phyloP scores from a whole-genome alignment of 148 eudicot species.

The Silene conica region DNA sequence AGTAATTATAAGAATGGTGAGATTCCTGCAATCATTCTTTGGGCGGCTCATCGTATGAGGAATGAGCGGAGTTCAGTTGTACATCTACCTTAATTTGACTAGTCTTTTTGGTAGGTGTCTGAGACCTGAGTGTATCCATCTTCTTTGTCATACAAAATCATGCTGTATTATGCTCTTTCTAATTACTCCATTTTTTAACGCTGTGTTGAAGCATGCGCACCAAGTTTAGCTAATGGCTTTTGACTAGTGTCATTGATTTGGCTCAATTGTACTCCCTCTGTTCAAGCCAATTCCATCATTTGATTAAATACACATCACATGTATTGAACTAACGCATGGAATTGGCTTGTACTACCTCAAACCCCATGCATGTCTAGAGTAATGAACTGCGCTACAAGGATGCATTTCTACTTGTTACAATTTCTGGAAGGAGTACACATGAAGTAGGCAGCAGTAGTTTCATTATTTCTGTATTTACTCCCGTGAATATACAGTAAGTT shows the following conservation, averaged over 20 bases:
- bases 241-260: background rate
- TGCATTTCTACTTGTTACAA: too few species aligned
- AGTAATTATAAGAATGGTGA: too few species aligned
- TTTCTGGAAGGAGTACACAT: too few species aligned
- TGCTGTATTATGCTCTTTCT: too few species aligned
- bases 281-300: too few species aligned
- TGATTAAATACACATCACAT: too few species aligned
- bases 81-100: background rate
- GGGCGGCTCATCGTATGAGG: background rate
- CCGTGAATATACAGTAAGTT: background rate
- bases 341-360: background rate
- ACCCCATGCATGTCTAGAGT: background rate
- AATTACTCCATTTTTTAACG: too few species aligned
- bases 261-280: background rate
- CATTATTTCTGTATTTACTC: background rate
- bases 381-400: background rate
- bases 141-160: background rate
- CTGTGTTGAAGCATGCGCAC: too few species aligned
- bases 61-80: background rate
- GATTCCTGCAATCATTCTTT: too few species aligned
- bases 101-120: background rate
- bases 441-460: background rate
- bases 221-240: too few species aligned
- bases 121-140: background rate
- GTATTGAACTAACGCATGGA: too few species aligned